These are phyloP conservation scores for Neofusicoccum cordaticola DNA, from an alignment of 2,329 filamentous ascomycete species.

Conservation along the genomic window DNA sequence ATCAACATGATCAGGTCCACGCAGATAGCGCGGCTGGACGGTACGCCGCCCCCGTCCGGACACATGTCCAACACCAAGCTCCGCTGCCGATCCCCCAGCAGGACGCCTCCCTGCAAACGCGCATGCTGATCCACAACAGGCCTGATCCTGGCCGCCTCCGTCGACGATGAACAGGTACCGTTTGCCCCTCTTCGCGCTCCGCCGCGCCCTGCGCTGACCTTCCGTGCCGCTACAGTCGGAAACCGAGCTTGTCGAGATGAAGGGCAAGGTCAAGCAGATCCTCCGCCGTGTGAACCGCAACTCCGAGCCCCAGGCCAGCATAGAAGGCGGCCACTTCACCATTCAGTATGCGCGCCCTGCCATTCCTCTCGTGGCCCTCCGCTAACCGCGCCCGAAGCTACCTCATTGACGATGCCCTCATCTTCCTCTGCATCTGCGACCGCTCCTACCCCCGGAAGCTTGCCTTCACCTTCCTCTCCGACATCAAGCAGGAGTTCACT, in stretches of 20 bases:
- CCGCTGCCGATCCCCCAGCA: constrained; percentile 12
- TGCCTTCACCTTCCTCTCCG: constrained; percentile 95
- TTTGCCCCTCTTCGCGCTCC: neutral
- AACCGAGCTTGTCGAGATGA: constrained; percentile 74
- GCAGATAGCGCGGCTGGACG: constrained; percentile 90
- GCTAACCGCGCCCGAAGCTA: constrained; percentile 57
- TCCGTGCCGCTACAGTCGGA: constrained; percentile 54
- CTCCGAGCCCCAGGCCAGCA: constrained; percentile 84
- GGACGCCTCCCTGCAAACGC: neutral
- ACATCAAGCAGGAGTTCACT: constrained; percentile 86
- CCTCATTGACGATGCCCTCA: constrained; percentile 75
- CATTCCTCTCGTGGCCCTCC: neutral
- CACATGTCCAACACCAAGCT: constrained; percentile 17
- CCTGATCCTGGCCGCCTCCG: constrained; percentile 90
- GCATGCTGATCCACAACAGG: constrained; percentile 52
- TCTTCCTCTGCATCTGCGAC: constrained; percentile 93
- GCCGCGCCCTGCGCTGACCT: constrained; percentile 9
- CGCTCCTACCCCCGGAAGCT: constrained; percentile 94
- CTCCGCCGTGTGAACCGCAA: constrained; percentile 84
- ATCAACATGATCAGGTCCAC: constrained; percentile 79
- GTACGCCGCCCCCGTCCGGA: constrained; percentile 45
- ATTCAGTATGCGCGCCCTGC: constrained; percentile 65
- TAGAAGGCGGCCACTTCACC: constrained; percentile 79
- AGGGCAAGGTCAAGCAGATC: constrained; percentile 85
- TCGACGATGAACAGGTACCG: constrained; percentile 78